A percentile compares a stretch with the other conserved stretches of the same genome.
These are phyloP conservation scores for Hypoxylon sp. DNA, from an alignment of 2,329 filamentous ascomycete species.

Conservation along the genomic window DNA sequence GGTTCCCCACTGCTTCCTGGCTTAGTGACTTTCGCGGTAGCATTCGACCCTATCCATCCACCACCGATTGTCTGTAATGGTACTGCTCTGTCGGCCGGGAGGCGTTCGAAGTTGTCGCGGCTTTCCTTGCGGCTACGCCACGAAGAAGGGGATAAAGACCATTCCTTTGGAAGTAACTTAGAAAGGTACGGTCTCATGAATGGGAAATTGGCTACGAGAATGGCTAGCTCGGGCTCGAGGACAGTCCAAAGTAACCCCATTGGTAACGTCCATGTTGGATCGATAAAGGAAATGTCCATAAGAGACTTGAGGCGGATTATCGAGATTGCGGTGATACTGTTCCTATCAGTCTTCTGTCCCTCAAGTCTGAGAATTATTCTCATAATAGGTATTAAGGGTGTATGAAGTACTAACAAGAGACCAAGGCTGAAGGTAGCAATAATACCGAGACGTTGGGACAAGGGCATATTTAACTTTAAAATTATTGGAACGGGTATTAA, in stretches of 20 bases:
- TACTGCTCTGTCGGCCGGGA: conserved; percentile 9
- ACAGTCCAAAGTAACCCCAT: conserved; percentile 17
- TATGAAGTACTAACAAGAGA: conserved; percentile 12
- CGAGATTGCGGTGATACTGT: conserved; percentile 15
- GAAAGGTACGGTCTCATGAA: conserved; percentile 16
- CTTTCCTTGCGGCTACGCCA: conserved; percentile 13
- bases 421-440: conserved; percentile 10
- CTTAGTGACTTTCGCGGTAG: not conserved
- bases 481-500: conserved; percentile 17
- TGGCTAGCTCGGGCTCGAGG: conserved; percentile 12
- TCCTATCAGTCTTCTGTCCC: conserved; percentile 4
- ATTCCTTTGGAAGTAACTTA: conserved; percentile 14
- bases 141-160: conserved; percentile 6
- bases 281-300: conserved; percentile 15
- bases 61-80: conserved; percentile 18
- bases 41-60: conserved; percentile 7
- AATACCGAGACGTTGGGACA: conserved; percentile 9
- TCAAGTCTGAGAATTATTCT: not conserved
- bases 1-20: not conserved
- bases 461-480: conserved; percentile 13
- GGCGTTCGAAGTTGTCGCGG: conserved; percentile 10
- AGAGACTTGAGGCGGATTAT: conserved; percentile 18
- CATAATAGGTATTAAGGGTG: not conserved
- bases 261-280: conserved; percentile 19
- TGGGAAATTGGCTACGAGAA: conserved; percentile 11